phyloP scores from a whole-genome alignment of 2,329 filamentous ascomycete species.

The Trichoderma koningiopsis region DNA sequence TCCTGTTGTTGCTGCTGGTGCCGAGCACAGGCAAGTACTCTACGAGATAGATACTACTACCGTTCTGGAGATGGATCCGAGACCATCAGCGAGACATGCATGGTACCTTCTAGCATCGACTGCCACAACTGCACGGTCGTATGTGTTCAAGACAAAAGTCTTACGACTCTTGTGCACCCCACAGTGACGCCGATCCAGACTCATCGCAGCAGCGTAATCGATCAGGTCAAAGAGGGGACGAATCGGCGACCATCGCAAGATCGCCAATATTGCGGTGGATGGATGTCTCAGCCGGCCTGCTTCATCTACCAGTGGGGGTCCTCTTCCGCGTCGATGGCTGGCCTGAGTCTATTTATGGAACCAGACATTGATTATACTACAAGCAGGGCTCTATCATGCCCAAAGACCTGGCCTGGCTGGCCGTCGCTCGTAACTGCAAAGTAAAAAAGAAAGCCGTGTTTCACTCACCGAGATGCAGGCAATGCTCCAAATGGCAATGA shows the following conservation, averaged over 20 bases:
- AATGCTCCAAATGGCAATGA: background rate
- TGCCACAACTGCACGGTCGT: background rate
- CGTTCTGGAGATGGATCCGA: background rate
- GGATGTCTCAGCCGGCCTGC: slow-evolving; percentile 6
- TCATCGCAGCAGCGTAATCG: background rate
- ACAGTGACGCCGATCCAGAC: background rate
- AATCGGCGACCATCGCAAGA: background rate
- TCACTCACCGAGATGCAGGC: background rate
- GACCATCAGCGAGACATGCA: background rate
- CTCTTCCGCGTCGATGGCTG: background rate
- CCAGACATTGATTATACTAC: background rate
- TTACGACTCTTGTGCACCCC: background rate
- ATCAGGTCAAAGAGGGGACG: background rate
- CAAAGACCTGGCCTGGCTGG: background rate
- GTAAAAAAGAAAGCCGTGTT: background rate
- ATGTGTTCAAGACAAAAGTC: background rate
- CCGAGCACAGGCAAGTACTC: background rate
- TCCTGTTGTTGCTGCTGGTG: background rate
- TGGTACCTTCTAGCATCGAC: background rate
- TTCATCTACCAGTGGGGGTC: background rate
- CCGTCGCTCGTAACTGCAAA: background rate
- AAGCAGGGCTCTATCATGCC: background rate
- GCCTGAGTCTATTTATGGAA: background rate
- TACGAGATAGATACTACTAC: background rate
- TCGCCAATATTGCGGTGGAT: background rate